Evolutionary conservation across 2,329 filamentous ascomycete species (phyloP), one percentile per base, ranked within the genome.

Genomic region (Pseudocercospora macadamiae): DNA sequence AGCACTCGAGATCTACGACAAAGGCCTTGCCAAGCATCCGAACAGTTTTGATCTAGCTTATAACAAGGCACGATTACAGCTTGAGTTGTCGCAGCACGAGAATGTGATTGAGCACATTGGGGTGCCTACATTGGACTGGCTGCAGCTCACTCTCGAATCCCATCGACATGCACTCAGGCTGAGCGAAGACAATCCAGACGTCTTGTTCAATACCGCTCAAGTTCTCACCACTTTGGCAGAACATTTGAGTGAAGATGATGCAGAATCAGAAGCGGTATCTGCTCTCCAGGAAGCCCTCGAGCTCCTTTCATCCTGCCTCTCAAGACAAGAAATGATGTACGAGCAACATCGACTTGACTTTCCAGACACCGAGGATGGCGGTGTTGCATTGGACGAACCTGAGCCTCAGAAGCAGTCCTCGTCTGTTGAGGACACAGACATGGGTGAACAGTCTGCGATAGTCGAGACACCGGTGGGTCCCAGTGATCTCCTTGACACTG

Each of bases 21-120:
- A 84, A 54, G 89, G 86, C 10, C 70, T 91, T 28, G 75, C 76
- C 49, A 83, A 79, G 60, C 86, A 85, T 69, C 86, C 87, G 1
- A 69, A 71, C 8, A 86, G 81, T 18, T 87, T 90, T 73, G 89
- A 91, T 73, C 78, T 91, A 32, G 87, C 88, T 9, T 91, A 91
- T 72, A 91, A 91, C 73, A 90, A 89, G 84, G 88, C 88, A 23
- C 82, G 87, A 62, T 80, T 90, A 28, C 83, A 90, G 71, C 86
- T 89, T 68, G 86, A 89, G 69, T 82, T 90, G 59, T 85, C 86
- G 18, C 87, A 89, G 62, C 84, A 90, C 71, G 82, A 83, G 3
- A 81, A 83, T 60, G 76, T 91, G 18, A 76, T 84, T n/a, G 73
- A 79, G 2, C 80, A 86, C 59, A 74, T 90, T n/a, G 80, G 82